Evolutionary conservation across 2,329 filamentous ascomycete species (phyloP).

Genomic region (Sporothrix variecibatus): DNA sequence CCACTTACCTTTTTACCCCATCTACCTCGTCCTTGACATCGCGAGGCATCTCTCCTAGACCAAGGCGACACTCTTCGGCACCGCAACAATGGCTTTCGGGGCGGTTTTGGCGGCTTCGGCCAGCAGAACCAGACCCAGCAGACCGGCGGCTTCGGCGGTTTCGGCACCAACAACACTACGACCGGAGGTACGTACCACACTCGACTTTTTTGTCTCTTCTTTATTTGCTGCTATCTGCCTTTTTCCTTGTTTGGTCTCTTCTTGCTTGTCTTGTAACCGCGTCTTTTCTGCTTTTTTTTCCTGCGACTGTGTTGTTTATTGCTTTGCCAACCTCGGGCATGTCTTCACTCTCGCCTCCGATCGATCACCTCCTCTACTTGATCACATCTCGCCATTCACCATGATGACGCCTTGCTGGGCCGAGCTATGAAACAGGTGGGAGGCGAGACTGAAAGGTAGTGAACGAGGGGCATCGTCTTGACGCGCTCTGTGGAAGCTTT

Average conservation of each 20-base stretch:
- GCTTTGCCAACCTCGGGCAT: neutral
- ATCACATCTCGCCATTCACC: constrained; percentile 3
- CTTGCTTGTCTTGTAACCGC: neutral
- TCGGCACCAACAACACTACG: constrained; percentile 48
- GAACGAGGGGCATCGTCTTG: neutral
- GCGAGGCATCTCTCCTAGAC: neutral
- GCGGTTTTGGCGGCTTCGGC: constrained; percentile 61
- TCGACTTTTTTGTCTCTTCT: neutral
- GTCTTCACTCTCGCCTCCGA: neutral
- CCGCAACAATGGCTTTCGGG: constrained; percentile 55
- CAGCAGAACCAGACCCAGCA: constrained; percentile 50
- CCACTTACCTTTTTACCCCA: neutral
- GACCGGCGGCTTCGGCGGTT: constrained; percentile 58
- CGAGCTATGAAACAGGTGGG: neutral
- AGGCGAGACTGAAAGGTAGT: neutral
- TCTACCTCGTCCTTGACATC: neutral
- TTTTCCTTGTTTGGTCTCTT: neutral
- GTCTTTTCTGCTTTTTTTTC: neutral
- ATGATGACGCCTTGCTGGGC: constrained; percentile 5
- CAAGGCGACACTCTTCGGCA: neutral
- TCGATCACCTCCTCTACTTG: neutral
- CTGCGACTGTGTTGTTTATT: neutral
- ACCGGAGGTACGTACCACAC: constrained; percentile 52
- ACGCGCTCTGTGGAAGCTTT: neutral
- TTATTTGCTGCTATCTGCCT: constrained; percentile 22